Evolutionary conservation across 1,284 basidiomycete species (phyloP), one percentile per base, ranked within the genome.

Genomic region (Hypsizygus ulmarius): DNA sequence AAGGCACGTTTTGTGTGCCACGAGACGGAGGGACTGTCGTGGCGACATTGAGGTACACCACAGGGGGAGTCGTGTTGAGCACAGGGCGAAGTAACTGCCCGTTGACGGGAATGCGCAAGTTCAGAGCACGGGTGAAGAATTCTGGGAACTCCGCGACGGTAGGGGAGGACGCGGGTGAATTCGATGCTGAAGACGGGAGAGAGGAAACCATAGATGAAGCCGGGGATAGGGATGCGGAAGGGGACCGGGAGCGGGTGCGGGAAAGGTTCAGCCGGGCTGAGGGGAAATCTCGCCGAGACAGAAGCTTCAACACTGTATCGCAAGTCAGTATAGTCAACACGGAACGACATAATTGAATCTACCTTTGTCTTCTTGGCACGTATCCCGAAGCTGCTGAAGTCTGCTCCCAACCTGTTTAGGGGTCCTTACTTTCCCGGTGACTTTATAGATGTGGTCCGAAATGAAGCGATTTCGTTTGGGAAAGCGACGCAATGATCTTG

Each of bases 331-430:
- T 33, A 4, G 39, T 27, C 30, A 5, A 39, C 28, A 35, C 16
- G 35, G 2, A 36, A 27, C 18, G 10, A 12, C n/a, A 39, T 25
- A 21, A 28, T 10, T 29, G 29, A 19, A 14, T 45, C 67, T 50
- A 79, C 78, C 72, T 50, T 69, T 64, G 49, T 71, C 68, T 47
- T 78, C 75, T n/a, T 66, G 66, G 52, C 72, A 75, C 10, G 77
- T 78, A 55, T 81, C 79, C 39, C 76, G 62, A 25, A 81, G 66
- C 60, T 82, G 79, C 60, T 82, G 79, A 44, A 82, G 69, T 25
- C 79, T 73, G 57, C 76, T 78, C 9, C 79, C 78, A 47, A 82
- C 79, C 58, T 82, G 79, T 61, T 81, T 81, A 3, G 79, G 68
- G 7, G 78, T 78, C 48, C 79, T 66, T 7, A 63, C 63, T 51